A percentile compares a stretch with the other conserved stretches of the same genome.
These are phyloP conservation scores for Colletotrichum lindemuthianum DNA, from an alignment of 2,329 filamentous ascomycete species.

Conservation along the genomic window DNA sequence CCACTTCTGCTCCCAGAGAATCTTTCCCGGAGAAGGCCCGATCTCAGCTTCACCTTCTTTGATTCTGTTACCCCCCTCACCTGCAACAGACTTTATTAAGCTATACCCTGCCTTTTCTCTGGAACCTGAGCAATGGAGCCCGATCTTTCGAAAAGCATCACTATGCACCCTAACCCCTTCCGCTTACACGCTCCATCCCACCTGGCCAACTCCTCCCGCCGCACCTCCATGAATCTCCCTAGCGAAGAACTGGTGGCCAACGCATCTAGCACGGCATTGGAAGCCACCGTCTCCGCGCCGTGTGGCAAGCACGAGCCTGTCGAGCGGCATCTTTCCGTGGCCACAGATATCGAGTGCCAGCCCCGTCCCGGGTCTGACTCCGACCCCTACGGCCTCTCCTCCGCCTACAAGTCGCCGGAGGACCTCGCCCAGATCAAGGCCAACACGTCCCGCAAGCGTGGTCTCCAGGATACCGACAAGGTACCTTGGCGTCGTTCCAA, in stretches of 20 bases:
- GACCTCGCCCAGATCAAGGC: slow-evolving; percentile 83
- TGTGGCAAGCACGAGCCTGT: slow-evolving; percentile 50
- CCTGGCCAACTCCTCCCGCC: slow-evolving; percentile 40
- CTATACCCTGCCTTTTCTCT: too few relatives aligned
- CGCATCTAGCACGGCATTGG: slow-evolving; percentile 58
- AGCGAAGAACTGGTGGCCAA: slow-evolving; percentile 36
- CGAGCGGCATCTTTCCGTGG: slow-evolving; percentile 52
- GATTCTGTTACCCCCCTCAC: too few relatives aligned
- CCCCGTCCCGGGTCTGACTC: slow-evolving; percentile 71
- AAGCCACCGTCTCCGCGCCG: slow-evolving; percentile 42
- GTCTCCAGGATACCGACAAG: slow-evolving; percentile 40
- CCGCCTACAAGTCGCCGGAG: slow-evolving; percentile 77
- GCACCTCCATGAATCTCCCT: slow-evolving; percentile 27
- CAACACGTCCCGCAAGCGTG: slow-evolving; percentile 82
- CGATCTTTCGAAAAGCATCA: slow-evolving; percentile 43
- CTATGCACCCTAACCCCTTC: slow-evolving; percentile 57
- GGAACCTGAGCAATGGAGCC: neutral
- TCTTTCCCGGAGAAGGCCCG: too few relatives aligned
- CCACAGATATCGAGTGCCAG: slow-evolving; percentile 62
- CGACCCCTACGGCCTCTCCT: slow-evolving; percentile 85
- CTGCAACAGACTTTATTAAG: too few relatives aligned
- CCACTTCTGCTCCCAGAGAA: too few relatives aligned
- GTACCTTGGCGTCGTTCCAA: slow-evolving; percentile 51
- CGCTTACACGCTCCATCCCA: slow-evolving; percentile 47
- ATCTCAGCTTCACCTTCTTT: too few relatives aligned